Conservation (phyloP, 129 eudicot genomes). For the Chrysanthemum makinoi region DNA sequence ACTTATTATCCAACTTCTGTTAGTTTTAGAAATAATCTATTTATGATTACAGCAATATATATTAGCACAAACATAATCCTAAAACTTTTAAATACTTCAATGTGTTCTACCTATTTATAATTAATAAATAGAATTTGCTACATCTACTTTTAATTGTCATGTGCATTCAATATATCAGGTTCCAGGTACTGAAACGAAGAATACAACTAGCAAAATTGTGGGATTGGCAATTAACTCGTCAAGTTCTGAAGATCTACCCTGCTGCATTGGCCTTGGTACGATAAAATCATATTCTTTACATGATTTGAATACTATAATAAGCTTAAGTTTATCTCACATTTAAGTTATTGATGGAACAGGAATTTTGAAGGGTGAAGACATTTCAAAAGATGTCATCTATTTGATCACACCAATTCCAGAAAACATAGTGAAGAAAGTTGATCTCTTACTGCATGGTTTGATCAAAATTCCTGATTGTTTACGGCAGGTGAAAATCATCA, state of each 20-base stretch:
- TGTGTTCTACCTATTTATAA: neutral
- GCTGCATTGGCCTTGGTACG: conserved; percentile 80
- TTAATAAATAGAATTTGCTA: neutral
- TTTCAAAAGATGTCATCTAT: conserved; percentile 37
- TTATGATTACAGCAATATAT: no score
- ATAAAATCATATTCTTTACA: neutral
- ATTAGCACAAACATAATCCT: no score
- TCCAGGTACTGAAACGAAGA: conserved; percentile 45
- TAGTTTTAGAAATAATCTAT: no score
- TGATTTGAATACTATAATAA: no score
- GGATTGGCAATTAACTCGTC: conserved; percentile 62
- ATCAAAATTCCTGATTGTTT: conserved; percentile 65
- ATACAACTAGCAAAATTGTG: conserved; percentile 59
- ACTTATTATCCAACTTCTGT: neutral
- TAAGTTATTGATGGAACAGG: conserved; percentile 36
- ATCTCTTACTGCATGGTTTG: conserved; percentile 65
- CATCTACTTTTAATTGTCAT: neutral
- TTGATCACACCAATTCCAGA: conserved; percentile 72
- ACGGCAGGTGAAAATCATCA: conserved; percentile 50
- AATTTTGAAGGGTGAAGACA: conserved; percentile 61
- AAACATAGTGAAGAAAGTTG: conserved; percentile 46
- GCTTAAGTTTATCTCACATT: conserved; percentile 1
- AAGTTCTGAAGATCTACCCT: conserved; percentile 40
- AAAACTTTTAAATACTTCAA: no score
- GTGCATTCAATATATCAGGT: conserved; percentile 36